Base-by-base conservation (phyloP, 2,329 filamentous ascomycete species). In the Chaetomiaceae sp. region DNA sequence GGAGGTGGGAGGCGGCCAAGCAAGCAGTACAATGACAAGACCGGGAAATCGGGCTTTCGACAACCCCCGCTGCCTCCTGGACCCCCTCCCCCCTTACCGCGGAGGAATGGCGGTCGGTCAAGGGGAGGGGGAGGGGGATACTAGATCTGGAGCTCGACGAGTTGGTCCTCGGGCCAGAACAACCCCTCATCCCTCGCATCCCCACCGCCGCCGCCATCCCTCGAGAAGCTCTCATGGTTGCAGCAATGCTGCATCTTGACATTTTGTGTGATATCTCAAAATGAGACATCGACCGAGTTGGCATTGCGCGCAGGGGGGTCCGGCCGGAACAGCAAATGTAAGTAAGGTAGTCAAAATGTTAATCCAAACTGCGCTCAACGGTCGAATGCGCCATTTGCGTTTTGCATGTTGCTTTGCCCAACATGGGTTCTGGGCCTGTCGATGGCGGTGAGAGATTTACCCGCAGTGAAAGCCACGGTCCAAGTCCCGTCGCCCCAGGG, bases 51-150 rank as follows among this genome's bases (percentile, higher is more conserved):
- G 5, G 44, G 39, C 7, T 27, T 35, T 40, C 13, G 48, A 37
- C 34, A 44, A 21, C 54, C 54, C 7, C 57, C 61, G 12, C 57
- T 58, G 10, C 57, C 58, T 43, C 54, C 57, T 19, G 60, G 58
- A 12, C 55, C 56, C 1, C 58, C 55, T 25, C 52, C 54, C 33
- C 53, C 42, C 10, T 33, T 41, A 13, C 47, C 50, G 35, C 48
- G 50, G 37, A 33, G 47, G 16, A 44, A 43, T 46, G 38, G 44
- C 20, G 41, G 50, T 12, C 33, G 50, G 14, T 35, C 47, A 16
- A 43, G 46, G 25, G 49, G 51, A 6, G 25, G 25, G 25, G 25
- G 25, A 27, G 25, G 6, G 25, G 10, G 25, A 10, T 27, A 27
- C 25, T 27, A 27, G 10, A 10, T 27, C 25, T n/a, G 25, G 25